A percentile compares a stretch with the other conserved stretches of the same genome.
Conservation (phyloP, 1,139 yeast genomes). For the Geotrichum bryndzae region DNA sequence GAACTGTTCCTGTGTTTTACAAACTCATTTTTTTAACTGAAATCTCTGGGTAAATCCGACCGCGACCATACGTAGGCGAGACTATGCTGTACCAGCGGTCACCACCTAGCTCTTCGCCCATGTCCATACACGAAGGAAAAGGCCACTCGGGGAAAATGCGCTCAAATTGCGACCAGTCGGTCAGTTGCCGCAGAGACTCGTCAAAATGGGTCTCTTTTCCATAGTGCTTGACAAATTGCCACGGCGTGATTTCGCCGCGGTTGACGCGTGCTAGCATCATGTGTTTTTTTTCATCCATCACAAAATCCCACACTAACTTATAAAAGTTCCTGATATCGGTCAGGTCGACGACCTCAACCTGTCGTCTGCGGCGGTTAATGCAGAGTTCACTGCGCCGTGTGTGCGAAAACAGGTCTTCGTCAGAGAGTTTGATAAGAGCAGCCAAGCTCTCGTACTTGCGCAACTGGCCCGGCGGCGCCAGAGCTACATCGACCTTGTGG, state of each 20-base stretch:
- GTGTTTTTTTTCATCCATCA: background rate
- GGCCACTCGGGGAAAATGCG: slow-evolving; percentile 6
- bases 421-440: background rate
- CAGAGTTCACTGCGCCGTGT: background rate
- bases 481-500: background rate
- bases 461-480: background rate
- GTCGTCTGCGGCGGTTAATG: background rate
- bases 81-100: background rate
- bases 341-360: background rate
- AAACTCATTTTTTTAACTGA: background rate
- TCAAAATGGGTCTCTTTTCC: background rate
- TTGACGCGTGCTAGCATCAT: background rate
- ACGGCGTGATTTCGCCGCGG: background rate
- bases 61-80: background rate
- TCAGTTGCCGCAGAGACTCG: background rate
- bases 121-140: background rate
- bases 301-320: slow-evolving; percentile 1
- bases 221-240: background rate
- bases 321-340: background rate
- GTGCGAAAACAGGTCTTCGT: background rate
- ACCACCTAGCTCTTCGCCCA: background rate
- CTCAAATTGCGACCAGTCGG: slow-evolving; percentile 4
- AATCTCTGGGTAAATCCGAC: background rate
- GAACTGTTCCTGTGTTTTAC: background rate
- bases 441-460: background rate